Conservation (phyloP, 257 asterid genomes). For the Eustoma russellianum region DNA sequence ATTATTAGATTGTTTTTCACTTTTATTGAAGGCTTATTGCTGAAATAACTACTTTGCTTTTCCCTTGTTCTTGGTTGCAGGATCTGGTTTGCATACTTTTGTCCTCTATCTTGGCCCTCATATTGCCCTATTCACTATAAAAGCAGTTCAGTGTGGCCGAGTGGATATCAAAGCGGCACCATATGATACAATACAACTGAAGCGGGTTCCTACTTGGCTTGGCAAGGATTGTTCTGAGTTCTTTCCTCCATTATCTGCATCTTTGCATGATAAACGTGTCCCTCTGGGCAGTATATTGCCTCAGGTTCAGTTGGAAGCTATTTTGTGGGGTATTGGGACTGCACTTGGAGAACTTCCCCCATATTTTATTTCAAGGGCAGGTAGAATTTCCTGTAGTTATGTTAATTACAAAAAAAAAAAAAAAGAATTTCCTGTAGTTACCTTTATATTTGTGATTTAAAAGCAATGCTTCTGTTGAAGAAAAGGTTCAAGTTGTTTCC, state of each 20-base stretch:
- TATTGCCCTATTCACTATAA: slow-evolving; percentile 76
- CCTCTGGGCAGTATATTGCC: slow-evolving; percentile 81
- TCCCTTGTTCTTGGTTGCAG: slow-evolving; percentile 27
- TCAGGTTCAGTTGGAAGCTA: slow-evolving; percentile 85
- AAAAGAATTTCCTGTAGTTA: no score
- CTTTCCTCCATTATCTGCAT: slow-evolving; percentile 59
- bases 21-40: no score
- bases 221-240: slow-evolving; percentile 72
- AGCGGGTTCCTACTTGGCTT: slow-evolving; percentile 72
- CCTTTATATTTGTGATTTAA: not conserved
- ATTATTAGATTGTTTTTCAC: no score
- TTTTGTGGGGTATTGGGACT: slow-evolving; percentile 86
- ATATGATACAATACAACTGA: slow-evolving; percentile 83
- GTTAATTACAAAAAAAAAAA: no score
- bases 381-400: slow-evolving; percentile 37
- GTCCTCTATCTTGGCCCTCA: slow-evolving; percentile 96
- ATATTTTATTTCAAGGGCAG: slow-evolving; percentile 93
- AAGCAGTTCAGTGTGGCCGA: slow-evolving; percentile 84
- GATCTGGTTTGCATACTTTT: slow-evolving; percentile 93
- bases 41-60: not conserved
- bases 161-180: slow-evolving; percentile 80
- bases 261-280: slow-evolving; percentile 45
- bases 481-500: not conserved
- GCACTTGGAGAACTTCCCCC: slow-evolving; percentile 98
- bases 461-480: not conserved